Base-by-base conservation (phyloP, 331 rosid species). In the Telfairia occidentalis region DNA sequence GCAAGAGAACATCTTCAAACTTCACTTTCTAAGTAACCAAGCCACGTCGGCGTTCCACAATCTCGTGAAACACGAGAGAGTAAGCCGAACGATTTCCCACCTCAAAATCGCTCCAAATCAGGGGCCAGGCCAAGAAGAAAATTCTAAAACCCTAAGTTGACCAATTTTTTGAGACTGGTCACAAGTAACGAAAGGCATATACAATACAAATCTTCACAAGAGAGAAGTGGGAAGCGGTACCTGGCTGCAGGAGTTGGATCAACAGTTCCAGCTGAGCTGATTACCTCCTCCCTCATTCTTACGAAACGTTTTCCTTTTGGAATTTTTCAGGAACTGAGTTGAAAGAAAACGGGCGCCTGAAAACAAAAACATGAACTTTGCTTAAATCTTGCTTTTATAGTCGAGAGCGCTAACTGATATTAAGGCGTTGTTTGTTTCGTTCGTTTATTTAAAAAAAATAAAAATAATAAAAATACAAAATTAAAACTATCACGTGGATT, bases 231-330 rank as follows among this genome's bases (percentile, higher is more conserved):
- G n/a, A n/a, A 46, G 24, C 19, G 24, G 28, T 46, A 48, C 97
- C 96, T 92, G 67, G 92, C 99, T 52, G 97, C 94, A 69, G 96
- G 93, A 52, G 96, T 84, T 52, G 90, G 93, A 84, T 92, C 96
- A 75, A 88, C 54, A 69, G 85, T 87, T 19, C 72, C 72, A n/a
- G 93, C 97, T 26, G 97, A 92, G 90, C 97, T 90, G 80, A 92
- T 95, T 10, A 87, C 97, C 83, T 95, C 97, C 76, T 95, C 96
- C 77, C 97, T 88, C 99, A 92, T 90, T 49, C 49, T 16, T 6
- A 3, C 57, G 58, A 40, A 54, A 12, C 38, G 53, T 40, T 26
- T 38, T 4, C 11, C 37, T 6, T 75, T 24, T 58, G 23, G 72
- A 73, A 64, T 46, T 71, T 49, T 71, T 15, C 9, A 26, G 59